Conservation (phyloP, 495 filamentous ascomycete genomes). For the Aspergillus nanangensis region DNA sequence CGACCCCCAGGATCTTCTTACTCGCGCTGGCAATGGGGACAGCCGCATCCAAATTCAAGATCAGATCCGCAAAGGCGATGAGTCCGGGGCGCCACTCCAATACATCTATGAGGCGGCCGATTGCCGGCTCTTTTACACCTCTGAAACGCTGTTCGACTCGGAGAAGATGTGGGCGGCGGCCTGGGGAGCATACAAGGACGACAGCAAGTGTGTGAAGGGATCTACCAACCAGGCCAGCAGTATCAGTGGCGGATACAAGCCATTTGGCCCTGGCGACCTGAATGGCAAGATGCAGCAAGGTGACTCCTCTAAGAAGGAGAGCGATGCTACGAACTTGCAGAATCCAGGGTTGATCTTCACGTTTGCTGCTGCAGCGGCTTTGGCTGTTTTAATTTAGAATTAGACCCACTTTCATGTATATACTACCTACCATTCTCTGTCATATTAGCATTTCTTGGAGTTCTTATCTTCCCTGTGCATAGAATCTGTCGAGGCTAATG, state of each 20-base stretch:
- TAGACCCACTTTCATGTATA: too few relatives aligned
- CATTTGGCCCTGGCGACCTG: conserved; percentile 2
- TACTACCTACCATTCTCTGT: too few relatives aligned
- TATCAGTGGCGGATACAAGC: conserved; percentile 7
- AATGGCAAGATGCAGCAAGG: neutral
- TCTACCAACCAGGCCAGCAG: conserved; percentile 5
- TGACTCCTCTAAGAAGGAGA: neutral
- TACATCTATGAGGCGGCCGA: conserved; percentile 29
- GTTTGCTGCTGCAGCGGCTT: neutral
- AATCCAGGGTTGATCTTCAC: neutral
- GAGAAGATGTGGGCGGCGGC: conserved; percentile 15
- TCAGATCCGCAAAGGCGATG: conserved; percentile 8
- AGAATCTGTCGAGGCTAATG: too few relatives aligned
- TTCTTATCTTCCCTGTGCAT: too few relatives aligned
- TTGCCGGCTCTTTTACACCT: conserved; percentile 24
- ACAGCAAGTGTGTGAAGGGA: conserved; percentile 11
- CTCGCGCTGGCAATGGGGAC: conserved; percentile 1
- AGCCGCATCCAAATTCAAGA: conserved; percentile 10
- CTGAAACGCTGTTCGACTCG: conserved; percentile 12
- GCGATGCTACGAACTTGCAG: neutral
- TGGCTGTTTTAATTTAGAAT: neutral
- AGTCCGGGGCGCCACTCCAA: conserved; percentile 14
- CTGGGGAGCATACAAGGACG: conserved; percentile 6
- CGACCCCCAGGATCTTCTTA: conserved; percentile 3
- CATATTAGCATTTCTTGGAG: too few relatives aligned